These are phyloP conservation scores for Suhomyces chickasaworum DNA, from an alignment of 1,139 yeast genomes.

Conservation along the genomic window DNA sequence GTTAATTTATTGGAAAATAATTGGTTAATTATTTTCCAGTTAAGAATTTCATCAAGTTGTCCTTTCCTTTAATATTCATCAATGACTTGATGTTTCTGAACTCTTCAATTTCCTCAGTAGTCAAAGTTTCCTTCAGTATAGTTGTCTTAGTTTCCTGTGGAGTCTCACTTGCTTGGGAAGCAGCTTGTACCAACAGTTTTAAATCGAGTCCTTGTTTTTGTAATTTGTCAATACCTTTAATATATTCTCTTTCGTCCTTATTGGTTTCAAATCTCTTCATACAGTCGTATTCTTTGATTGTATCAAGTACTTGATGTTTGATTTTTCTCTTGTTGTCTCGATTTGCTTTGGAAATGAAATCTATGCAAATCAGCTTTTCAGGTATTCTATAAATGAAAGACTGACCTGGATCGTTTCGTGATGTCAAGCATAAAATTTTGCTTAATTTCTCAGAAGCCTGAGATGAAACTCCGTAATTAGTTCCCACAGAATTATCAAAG, in stretches of 20 bases:
- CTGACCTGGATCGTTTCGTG: conserved; percentile 20
- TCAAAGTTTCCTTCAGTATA: not conserved
- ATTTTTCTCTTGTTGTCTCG: conserved; percentile 18
- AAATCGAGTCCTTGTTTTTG: conserved; percentile 20
- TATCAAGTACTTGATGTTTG: conserved; percentile 30
- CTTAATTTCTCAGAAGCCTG: conserved; percentile 37
- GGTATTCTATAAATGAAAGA: conserved; percentile 66
- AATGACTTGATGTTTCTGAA: conserved; percentile 59
- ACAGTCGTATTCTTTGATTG: conserved; percentile 28
- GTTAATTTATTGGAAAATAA: no score
- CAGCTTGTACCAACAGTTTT: conserved; percentile 31
- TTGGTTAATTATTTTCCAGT: not conserved
- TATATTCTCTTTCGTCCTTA: conserved; percentile 27
- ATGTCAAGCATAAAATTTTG: conserved; percentile 41
- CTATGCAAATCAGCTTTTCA: conserved; percentile 71
- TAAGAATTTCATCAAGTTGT: conserved; percentile 62
- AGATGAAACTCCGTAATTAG: conserved; percentile 49
- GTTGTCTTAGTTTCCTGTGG: conserved; percentile 2
- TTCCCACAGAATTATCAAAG: conserved; percentile 39
- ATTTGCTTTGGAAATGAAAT: conserved; percentile 60
- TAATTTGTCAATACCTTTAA: conserved; percentile 28
- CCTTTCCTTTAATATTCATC: conserved; percentile 69
- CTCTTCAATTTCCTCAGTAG: conserved; percentile 49
- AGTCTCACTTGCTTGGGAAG: conserved; percentile 16
- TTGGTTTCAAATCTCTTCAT: conserved; percentile 23